A percentile compares a stretch with the other conserved stretches of the same genome.
phyloP scores from a whole-genome alignment of 2,329 filamentous ascomycete genomes.

The Nectriaceae sp. region DNA sequence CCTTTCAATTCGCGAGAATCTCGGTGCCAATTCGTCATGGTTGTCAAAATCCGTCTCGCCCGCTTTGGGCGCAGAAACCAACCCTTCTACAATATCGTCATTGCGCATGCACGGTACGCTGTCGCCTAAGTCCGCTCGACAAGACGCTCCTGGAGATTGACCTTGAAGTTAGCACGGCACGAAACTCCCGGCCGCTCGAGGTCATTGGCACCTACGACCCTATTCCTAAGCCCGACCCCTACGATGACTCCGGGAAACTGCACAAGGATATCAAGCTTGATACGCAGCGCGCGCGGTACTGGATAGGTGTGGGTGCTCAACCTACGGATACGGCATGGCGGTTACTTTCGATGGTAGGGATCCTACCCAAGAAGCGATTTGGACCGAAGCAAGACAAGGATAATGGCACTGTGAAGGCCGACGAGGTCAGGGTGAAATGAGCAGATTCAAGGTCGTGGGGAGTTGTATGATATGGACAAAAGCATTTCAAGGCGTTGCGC shows the following conservation, averaged over 20 bases:
- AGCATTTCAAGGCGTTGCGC: conserved; percentile 30
- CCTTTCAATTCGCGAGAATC: conserved; percentile 13
- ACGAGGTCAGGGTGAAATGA: conserved; percentile 34
- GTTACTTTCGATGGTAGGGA: conserved; percentile 74
- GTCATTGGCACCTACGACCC: conserved; percentile 82
- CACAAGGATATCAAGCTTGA: conserved; percentile 95
- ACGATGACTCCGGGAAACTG: conserved; percentile 64
- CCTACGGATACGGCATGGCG: conserved; percentile 89
- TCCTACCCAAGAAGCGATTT: conserved; percentile 41
- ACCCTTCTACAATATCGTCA: conserved; percentile 98
- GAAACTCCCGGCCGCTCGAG: conserved; percentile 87
- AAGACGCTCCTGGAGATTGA: background rate
- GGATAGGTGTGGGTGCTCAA: conserved; percentile 95
- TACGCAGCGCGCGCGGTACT: conserved; percentile 80
- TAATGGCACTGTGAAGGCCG: conserved; percentile 27
- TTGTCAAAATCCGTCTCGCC: conserved; percentile 89
- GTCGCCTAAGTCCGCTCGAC: background rate
- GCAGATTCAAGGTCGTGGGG: background rate
- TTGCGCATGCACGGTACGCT: conserved; percentile 85
- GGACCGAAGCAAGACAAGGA: conserved; percentile 30
- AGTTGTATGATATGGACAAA: conserved; percentile 31
- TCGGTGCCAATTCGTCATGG: conserved; percentile 59
- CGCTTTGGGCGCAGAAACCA: conserved; percentile 86
- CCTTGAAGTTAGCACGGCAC: conserved; percentile 65
- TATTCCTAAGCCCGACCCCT: conserved; percentile 61